A percentile compares a stretch with the other conserved stretches of the same genome.
Conservation (phyloP, 2,329 filamentous ascomycete genomes). For the Malbranchea zuffiana region DNA sequence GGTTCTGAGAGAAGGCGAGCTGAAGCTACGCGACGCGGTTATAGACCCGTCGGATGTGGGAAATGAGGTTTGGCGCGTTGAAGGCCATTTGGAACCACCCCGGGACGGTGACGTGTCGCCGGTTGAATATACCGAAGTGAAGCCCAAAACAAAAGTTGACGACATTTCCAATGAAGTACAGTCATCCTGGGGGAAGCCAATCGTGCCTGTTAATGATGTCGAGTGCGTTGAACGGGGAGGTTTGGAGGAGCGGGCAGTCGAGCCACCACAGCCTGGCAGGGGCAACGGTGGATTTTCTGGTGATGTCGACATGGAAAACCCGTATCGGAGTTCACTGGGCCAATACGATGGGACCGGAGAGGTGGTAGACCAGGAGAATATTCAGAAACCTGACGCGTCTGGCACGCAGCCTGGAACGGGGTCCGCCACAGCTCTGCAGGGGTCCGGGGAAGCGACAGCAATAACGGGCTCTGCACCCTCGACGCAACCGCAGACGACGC, state of each 20-base stretch:
- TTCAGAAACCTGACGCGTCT: too few relatives aligned
- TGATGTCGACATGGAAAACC: neutral
- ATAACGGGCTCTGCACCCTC: neutral
- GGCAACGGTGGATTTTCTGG: neutral
- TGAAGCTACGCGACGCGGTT: constrained; percentile 57
- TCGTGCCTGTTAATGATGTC: constrained; percentile 53
- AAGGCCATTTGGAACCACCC: constrained; percentile 35
- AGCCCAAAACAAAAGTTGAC: constrained; percentile 44
- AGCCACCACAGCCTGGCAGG: constrained; percentile 1
- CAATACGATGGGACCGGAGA: neutral
- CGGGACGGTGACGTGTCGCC: constrained; percentile 28
- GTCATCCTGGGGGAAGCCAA: constrained; percentile 54
- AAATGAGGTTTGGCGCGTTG: constrained; percentile 53
- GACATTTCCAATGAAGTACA: constrained; percentile 69
- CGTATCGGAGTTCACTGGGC: neutral
- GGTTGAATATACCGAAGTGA: constrained; percentile 31
- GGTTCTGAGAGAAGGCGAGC: constrained; percentile 61
- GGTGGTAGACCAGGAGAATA: too few relatives aligned
- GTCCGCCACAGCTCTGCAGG: too few relatives aligned
- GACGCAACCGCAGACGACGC: constrained; percentile 11
- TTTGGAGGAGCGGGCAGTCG: constrained; percentile 46
- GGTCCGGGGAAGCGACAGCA: too few relatives aligned
- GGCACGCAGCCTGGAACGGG: too few relatives aligned
- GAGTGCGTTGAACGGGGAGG: constrained; percentile 69
- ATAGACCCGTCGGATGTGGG: constrained; percentile 46